These are phyloP conservation scores for Penicillium soppii DNA, from an alignment of 495 filamentous ascomycete genomes.

Conservation along the genomic window DNA sequence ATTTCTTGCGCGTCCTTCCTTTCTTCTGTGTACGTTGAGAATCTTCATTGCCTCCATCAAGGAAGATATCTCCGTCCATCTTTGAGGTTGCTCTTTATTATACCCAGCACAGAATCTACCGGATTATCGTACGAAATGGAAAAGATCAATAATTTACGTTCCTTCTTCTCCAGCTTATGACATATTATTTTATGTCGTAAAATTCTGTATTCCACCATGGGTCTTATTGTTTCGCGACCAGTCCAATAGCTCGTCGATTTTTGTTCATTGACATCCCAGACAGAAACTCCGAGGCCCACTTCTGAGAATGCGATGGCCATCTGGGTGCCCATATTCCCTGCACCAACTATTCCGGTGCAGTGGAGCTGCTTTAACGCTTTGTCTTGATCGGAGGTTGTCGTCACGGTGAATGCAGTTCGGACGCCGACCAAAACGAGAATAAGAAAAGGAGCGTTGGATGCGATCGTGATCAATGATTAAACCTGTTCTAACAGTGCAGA, in stretches of 20 bases:
- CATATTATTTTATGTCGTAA: constrained; percentile 38
- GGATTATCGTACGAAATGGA: constrained; percentile 65
- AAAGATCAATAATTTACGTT: constrained; percentile 58
- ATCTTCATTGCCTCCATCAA: constrained; percentile 71
- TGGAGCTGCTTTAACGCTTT: constrained; percentile 19
- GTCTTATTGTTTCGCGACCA: constrained; percentile 18
- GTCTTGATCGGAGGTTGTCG: constrained; percentile 15
- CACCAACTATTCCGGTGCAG: constrained; percentile 60
- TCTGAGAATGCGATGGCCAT: constrained; percentile 65
- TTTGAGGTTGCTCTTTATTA: constrained; percentile 53
- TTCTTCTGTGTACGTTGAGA: constrained; percentile 65
- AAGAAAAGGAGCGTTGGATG: not conserved
- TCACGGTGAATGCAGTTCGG: not conserved
- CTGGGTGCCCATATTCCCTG: constrained; percentile 63
- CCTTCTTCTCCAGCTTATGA: constrained; percentile 31
- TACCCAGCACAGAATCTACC: constrained; percentile 61
- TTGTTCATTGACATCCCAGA: constrained; percentile 55
- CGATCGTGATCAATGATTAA: not conserved
- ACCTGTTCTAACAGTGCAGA: not conserved
- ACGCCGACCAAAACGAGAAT: not conserved
- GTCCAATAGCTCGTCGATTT: constrained; percentile 43
- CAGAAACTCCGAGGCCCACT: constrained; percentile 54
- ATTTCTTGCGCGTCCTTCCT: constrained; percentile 52
- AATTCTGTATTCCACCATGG: constrained; percentile 35
- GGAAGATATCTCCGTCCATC: constrained; percentile 66